Evolutionary conservation across 2,329 filamentous ascomycete genomes (phyloP).

Genomic region (Pseudopyricularia cyperi): DNA sequence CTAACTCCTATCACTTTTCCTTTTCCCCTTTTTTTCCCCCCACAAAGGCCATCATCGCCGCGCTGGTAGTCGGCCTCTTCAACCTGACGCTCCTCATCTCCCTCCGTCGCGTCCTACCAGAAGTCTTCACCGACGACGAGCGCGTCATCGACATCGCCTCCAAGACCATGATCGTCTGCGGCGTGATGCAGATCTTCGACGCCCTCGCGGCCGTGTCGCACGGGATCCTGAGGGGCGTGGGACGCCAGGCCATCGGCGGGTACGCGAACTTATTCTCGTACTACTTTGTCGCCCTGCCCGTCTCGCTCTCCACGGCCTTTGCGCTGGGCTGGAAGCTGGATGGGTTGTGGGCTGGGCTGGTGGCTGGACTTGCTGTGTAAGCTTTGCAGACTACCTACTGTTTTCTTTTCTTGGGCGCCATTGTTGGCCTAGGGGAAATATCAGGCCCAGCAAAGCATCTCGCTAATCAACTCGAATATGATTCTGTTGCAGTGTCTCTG

Average conservation of each 20-base stretch:
- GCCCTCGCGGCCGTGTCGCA: slow-evolving; percentile 52
- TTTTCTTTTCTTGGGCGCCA: background rate
- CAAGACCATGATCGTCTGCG: slow-evolving; percentile 50
- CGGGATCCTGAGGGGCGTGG: slow-evolving; percentile 56
- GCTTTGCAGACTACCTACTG: slow-evolving; percentile 4
- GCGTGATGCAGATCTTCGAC: slow-evolving; percentile 62
- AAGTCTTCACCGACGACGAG: slow-evolving; percentile 45
- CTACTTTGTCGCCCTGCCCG: slow-evolving; percentile 57
- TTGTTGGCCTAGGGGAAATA: background rate
- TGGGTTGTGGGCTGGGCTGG: slow-evolving; percentile 55
- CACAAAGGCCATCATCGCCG: slow-evolving; percentile 11
- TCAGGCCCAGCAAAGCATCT: background rate
- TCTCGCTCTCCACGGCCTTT: slow-evolving; percentile 55
- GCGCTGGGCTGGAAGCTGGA: slow-evolving; percentile 49
- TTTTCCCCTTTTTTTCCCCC: background rate
- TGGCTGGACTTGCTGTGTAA: slow-evolving; percentile 40
- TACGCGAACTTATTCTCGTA: slow-evolving; percentile 61
- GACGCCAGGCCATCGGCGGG: slow-evolving; percentile 57
- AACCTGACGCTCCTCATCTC: slow-evolving; percentile 49
- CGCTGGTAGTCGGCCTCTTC: slow-evolving; percentile 33
- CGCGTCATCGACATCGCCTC: slow-evolving; percentile 43
- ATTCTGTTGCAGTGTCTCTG: slow-evolving; percentile 8
- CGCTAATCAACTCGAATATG: background rate
- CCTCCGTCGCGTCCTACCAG: slow-evolving; percentile 46
- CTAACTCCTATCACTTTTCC: too few species aligned